These are phyloP conservation scores for Penicillium verhagenii DNA, from an alignment of 495 filamentous ascomycete genomes.

Conservation along the genomic window DNA sequence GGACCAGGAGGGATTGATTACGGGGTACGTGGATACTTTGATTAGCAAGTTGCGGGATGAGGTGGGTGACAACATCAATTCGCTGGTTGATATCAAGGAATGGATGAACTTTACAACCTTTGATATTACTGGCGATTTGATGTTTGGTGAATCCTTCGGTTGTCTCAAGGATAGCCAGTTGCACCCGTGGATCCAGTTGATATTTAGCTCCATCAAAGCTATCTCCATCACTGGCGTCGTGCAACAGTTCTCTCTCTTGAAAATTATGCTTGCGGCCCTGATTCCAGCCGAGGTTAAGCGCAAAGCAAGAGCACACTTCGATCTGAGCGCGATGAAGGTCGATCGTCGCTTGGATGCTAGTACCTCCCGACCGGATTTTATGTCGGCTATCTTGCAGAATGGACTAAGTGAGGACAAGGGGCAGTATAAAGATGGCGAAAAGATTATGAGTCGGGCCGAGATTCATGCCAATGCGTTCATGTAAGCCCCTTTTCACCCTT, in stretches of 20 bases:
- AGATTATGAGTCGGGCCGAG: constrained; percentile 26
- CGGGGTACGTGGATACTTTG: constrained; percentile 37
- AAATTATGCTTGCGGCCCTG: constrained; percentile 7
- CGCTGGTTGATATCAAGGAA: constrained; percentile 18
- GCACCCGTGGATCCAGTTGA: constrained; percentile 48
- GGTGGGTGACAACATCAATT: not conserved
- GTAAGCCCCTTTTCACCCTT: constrained; percentile 12
- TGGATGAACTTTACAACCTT: constrained; percentile 45
- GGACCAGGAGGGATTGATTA: constrained; percentile 36
- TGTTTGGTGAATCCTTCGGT: constrained; percentile 51
- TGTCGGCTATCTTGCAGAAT: constrained; percentile 28
- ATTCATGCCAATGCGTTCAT: constrained; percentile 32
- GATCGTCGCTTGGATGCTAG: constrained; percentile 19
- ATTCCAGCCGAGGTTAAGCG: constrained; percentile 12
- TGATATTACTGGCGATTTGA: constrained; percentile 48
- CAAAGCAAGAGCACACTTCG: constrained; percentile 21
- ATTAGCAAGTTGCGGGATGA: constrained; percentile 28
- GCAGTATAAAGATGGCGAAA: constrained; percentile 10
- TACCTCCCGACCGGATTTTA: constrained; percentile 23
- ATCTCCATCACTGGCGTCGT: constrained; percentile 20
- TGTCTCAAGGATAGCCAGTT: constrained; percentile 40
- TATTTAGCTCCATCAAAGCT: constrained; percentile 35
- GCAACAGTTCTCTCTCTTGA: constrained; percentile 31
- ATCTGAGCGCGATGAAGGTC: constrained; percentile 22
- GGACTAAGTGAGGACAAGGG: constrained; percentile 23